phyloP scores from a whole-genome alignment of 805 yeast species.

The Zygotorulaspora florentina region DNA sequence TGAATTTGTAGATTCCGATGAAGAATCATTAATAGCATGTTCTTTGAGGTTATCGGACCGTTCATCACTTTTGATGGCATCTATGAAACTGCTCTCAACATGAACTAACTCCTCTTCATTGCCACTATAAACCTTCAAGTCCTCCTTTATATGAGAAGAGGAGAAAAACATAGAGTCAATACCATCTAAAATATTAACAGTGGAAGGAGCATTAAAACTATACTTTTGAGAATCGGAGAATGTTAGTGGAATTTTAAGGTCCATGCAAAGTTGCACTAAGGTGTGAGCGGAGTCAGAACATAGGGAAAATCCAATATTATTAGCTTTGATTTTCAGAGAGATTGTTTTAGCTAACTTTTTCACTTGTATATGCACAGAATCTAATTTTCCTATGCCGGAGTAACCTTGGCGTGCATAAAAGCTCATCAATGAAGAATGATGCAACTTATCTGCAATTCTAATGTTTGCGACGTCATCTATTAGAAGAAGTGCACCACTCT shows the following conservation, averaged over 20 bases:
- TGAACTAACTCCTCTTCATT: constrained; percentile 23
- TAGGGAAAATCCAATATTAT: constrained; percentile 45
- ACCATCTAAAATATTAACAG: constrained; percentile 40
- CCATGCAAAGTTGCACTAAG: constrained; percentile 60
- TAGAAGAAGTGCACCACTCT: constrained; percentile 48
- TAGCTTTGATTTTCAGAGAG: constrained; percentile 47
- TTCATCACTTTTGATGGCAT: constrained; percentile 1
- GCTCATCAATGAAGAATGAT: constrained; percentile 11
- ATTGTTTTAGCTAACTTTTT: constrained; percentile 28
- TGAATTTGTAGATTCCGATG: constrained; percentile 5
- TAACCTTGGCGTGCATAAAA: constrained; percentile 28
- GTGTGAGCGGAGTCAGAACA: constrained; percentile 88
- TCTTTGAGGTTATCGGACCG: background rate
- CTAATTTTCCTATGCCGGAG: constrained; percentile 25
- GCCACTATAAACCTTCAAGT: constrained; percentile 14
- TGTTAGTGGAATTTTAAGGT: constrained; percentile 63
- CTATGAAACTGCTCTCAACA: constrained; percentile 19
- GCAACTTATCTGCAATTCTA: constrained; percentile 19
- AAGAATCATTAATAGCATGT: constrained; percentile 4
- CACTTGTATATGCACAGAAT: constrained; percentile 4
- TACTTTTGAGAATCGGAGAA: constrained; percentile 60
- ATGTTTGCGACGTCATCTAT: constrained; percentile 56
- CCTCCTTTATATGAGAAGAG: constrained; percentile 10
- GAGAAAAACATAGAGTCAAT: constrained; percentile 33
- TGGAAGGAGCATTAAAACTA: constrained; percentile 31